Conservation (phyloP, 2,329 filamentous ascomycete species). For the Emmonsiellopsis sp. region DNA sequence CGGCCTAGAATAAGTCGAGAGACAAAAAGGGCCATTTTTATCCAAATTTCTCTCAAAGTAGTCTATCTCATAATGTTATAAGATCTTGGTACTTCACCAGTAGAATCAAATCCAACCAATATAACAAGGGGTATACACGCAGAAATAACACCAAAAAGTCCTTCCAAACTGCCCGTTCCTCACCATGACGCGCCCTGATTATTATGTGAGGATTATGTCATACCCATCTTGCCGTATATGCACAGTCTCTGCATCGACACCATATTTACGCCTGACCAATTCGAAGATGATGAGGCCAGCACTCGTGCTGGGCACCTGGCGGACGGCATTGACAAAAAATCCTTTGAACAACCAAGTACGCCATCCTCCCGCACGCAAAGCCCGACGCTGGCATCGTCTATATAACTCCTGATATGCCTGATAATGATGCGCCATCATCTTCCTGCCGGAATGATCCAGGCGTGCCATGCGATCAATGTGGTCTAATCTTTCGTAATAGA, state of each 20-base stretch:
- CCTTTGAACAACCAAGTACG: slow-evolving; percentile 47
- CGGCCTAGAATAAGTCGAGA: too few species aligned
- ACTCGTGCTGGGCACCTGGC: slow-evolving; percentile 54
- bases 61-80: not conserved
- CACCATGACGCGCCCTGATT: not conserved
- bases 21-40: too few species aligned
- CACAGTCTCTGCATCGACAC: slow-evolving; percentile 41
- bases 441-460: slow-evolving; percentile 28
- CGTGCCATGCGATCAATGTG: slow-evolving; percentile 47
- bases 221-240: slow-evolving; percentile 52
- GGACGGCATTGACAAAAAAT: slow-evolving; percentile 47
- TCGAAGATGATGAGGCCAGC: slow-evolving; percentile 58
- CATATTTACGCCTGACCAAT: slow-evolving; percentile 52
- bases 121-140: not conserved
- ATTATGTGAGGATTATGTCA: slow-evolving; percentile 47
- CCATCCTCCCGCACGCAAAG: slow-evolving; percentile 45
- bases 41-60: too few species aligned
- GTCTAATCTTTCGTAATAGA: slow-evolving; percentile 52
- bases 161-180: not conserved
- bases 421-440: slow-evolving; percentile 46
- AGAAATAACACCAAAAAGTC: not conserved
- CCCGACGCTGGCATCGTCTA: slow-evolving; percentile 43
- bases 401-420: slow-evolving; percentile 53
- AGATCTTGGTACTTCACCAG: too few species aligned
- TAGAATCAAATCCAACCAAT: not conserved